Percentiles rank a stretch among this genome's conserved stretches.
These are phyloP conservation scores for Cystobasidium sp. DNA, from an alignment of 1,284 basidiomycete genomes.

Conservation along the genomic window DNA sequence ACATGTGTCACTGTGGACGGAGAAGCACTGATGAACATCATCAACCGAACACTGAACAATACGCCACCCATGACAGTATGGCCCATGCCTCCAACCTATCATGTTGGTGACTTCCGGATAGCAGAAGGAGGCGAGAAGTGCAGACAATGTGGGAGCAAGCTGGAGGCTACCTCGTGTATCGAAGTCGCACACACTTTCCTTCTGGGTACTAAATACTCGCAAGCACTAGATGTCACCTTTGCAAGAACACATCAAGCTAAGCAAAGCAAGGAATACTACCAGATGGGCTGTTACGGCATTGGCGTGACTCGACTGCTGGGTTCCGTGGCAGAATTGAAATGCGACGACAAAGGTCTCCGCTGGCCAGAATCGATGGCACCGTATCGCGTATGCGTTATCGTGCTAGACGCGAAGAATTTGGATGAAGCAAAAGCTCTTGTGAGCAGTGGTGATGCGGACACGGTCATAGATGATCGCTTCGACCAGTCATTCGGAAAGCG, in stretches of 20 bases:
- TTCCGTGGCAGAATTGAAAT: conserved; percentile 52
- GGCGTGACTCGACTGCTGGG: conserved; percentile 57
- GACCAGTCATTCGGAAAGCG: conserved; percentile 51
- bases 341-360: conserved; percentile 49
- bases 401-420: conserved; percentile 20
- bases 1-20: conserved; percentile 44
- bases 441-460: conserved; percentile 33
- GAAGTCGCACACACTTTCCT: conserved; percentile 58
- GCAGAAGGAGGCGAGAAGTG: conserved; percentile 52
- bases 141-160: conserved; percentile 28
- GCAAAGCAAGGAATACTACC: conserved; percentile 49
- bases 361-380: conserved; percentile 55
- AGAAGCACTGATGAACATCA: conserved; percentile 30
- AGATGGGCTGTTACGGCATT: conserved; percentile 59
- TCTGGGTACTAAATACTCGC: conserved; percentile 56
- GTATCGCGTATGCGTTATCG: conserved; percentile 50
- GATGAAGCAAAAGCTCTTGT: conserved; percentile 5
- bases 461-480: conserved; percentile 55
- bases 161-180: conserved; percentile 53
- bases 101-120: conserved; percentile 31
- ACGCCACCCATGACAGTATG: conserved; percentile 45
- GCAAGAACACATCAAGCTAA: conserved; percentile 16
- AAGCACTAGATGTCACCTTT: conserved; percentile 50
- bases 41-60: conserved; percentile 28
- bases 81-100: conserved; percentile 44